Evolutionary conservation across 352 stramenopile genomes (phyloP).

Genomic region (Phytophthora multivora): DNA sequence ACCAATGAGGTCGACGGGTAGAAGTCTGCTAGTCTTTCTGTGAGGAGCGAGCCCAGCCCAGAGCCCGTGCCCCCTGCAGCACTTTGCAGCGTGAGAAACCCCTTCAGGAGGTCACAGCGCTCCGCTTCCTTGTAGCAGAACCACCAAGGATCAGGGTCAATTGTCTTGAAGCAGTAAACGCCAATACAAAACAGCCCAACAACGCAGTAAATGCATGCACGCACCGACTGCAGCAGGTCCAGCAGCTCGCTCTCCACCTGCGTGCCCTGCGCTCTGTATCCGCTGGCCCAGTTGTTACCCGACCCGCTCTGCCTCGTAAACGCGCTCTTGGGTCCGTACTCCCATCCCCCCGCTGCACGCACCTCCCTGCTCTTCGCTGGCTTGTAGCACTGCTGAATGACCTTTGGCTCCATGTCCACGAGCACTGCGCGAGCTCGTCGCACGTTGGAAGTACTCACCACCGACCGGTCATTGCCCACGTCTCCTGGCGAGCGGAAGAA

Average conservation of each 20-base stretch:
- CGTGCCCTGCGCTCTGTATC: slow-evolving; percentile 59
- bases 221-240: slow-evolving; percentile 58
- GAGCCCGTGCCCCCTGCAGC: slow-evolving; percentile 88
- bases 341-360: slow-evolving; percentile 45
- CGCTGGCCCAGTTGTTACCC: slow-evolving; percentile 84
- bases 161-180: neutral
- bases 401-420: slow-evolving; percentile 86
- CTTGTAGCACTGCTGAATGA: slow-evolving; percentile 59
- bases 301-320: slow-evolving; percentile 70
- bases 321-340: slow-evolving; percentile 49
- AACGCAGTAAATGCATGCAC: neutral
- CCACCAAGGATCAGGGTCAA: neutral
- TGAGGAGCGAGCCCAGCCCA: slow-evolving; percentile 82
- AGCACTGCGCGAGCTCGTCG: slow-evolving; percentile 66
- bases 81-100: slow-evolving; percentile 84
- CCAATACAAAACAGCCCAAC: neutral
- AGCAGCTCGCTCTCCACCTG: slow-evolving; percentile 46
- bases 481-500: slow-evolving; percentile 42
- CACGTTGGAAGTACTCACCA: slow-evolving; percentile 22
- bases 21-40: slow-evolving; percentile 70
- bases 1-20: slow-evolving; percentile 60
- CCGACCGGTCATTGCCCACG: slow-evolving; percentile 17
- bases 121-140: slow-evolving; percentile 57
- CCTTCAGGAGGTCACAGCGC: slow-evolving; percentile 67
- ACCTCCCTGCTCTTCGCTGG: neutral